phyloP scores from a whole-genome alignment of 345 rosid genomes.

The Eucalyptus albens region DNA sequence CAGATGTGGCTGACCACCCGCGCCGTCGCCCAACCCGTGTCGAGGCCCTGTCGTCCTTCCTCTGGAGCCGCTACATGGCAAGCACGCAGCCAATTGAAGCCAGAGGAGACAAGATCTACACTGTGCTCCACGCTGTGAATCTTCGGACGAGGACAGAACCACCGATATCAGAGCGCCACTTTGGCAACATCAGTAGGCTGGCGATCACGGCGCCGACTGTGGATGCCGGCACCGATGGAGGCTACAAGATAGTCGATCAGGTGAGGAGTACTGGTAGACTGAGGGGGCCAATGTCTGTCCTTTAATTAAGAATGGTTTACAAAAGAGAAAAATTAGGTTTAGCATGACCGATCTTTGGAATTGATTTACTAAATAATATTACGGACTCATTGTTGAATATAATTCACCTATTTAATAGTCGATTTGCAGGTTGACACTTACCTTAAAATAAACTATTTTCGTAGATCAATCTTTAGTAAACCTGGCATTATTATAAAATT shows the following conservation, averaged over 20 bases:
- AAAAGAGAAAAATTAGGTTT: neutral
- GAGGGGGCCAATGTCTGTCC: neutral
- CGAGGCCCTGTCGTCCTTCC: constrained; percentile 1
- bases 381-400: neutral
- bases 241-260: neutral
- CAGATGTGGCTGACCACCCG: neutral
- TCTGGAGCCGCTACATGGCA: constrained; percentile 6
- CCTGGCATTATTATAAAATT: neutral
- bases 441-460: neutral
- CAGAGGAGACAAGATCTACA: neutral
- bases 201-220: neutral
- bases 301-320: neutral
- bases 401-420: neutral
- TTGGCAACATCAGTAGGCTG: constrained; percentile 5
- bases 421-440: neutral
- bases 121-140: constrained; percentile 2
- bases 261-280: neutral
- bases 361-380: neutral
- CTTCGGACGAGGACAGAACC: constrained; percentile 3
- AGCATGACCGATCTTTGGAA: neutral
- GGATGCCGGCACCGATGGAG: neutral
- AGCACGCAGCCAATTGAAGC: neutral
- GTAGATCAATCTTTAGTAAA: neutral
- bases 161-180: neutral
- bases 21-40: neutral